These are phyloP conservation scores for Lipomyces sp. DNA, from an alignment of 805 yeast species.

Conservation along the genomic window DNA sequence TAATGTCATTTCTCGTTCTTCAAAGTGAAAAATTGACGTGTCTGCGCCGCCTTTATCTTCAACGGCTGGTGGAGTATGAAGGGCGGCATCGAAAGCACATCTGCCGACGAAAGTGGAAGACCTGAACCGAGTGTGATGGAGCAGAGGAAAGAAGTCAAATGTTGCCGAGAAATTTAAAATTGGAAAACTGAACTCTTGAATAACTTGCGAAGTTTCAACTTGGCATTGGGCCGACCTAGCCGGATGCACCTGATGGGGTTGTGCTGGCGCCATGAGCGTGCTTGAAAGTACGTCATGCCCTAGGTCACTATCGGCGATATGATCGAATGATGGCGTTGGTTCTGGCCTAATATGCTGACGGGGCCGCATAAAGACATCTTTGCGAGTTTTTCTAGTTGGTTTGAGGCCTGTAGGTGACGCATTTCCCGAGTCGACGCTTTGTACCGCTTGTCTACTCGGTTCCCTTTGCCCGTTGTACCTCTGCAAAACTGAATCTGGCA, in stretches of 20 bases:
- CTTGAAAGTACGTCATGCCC: neutral
- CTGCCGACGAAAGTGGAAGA: conserved; percentile 32
- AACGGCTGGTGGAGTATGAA: conserved; percentile 5
- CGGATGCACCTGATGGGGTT: neutral
- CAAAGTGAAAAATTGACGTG: conserved; percentile 3
- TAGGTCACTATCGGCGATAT: neutral
- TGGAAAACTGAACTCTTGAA: conserved; percentile 25
- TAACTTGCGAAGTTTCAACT: conserved; percentile 1
- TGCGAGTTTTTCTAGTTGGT: conserved; percentile 20
- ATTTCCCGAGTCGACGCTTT: neutral
- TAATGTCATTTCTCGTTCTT: conserved; percentile 5
- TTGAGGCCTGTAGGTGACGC: neutral
- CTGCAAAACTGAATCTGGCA: neutral
- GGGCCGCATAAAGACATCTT: conserved; percentile 19
- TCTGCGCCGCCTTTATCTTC: neutral
- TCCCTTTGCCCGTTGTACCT: neutral
- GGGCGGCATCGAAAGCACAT: conserved; percentile 22
- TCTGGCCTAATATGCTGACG: conserved; percentile 14
- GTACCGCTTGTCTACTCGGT: neutral
- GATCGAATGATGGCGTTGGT: neutral
- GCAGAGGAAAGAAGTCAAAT: conserved; percentile 34
- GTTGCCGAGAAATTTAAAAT: conserved; percentile 31
- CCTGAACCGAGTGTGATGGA: conserved; percentile 21
- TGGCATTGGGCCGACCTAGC: neutral
- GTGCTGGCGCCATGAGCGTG: neutral